Base-by-base conservation (phyloP, 257 asterid species). In the Eucommia ulmoides region DNA sequence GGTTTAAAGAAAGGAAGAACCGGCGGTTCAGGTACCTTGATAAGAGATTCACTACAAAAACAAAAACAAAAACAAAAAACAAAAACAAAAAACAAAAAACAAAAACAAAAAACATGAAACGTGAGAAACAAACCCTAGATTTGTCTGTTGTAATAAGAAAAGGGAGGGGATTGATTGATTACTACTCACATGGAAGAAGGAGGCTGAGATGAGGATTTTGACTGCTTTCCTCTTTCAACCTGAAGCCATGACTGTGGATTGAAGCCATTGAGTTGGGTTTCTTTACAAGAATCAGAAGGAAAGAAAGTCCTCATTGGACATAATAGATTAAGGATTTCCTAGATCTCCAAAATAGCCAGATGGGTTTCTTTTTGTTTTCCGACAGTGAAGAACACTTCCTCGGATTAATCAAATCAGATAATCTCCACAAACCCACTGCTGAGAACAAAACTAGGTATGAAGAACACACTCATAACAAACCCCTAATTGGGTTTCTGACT, bases 171-270 rank as follows among this genome's bases (percentile, higher is more conserved):
- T 16, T 8, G 61, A 5, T 29, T 7, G 38, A 12, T 5, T 7
- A 29, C 8, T 29, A 12, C 87, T 56, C 76, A 83, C 98, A 82
- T 73, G 41, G 97, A 84, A 59, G 95, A 80, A 51, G 85, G 76
- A 26, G 89, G 69, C 52, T 75, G 76, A 10, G 74, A 62, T n/a
- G 84, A 73, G 29, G 71, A 63, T 64, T 86, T 81, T 15, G 94
- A 49, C 49, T 73, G 87, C 60, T 91, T 86, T 29, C 99, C 99
- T 79, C 96, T 81, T 71, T 91, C 99, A 64, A 83, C 99, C 71
- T 86, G 99, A 65, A 91, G 88, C 96, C 99, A 91, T 60, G 96
- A 77, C 72, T 91, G 99, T 22, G 96, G 99, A 70, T 76, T 83
- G 63, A 86, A 64, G 15, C 82, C 61, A 59, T 70, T 79, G 25